Evolutionary conservation across 2,329 filamentous ascomycete species (phyloP), one percentile per base, ranked within the genome.

Genomic region (Fusarium sacchari): DNA sequence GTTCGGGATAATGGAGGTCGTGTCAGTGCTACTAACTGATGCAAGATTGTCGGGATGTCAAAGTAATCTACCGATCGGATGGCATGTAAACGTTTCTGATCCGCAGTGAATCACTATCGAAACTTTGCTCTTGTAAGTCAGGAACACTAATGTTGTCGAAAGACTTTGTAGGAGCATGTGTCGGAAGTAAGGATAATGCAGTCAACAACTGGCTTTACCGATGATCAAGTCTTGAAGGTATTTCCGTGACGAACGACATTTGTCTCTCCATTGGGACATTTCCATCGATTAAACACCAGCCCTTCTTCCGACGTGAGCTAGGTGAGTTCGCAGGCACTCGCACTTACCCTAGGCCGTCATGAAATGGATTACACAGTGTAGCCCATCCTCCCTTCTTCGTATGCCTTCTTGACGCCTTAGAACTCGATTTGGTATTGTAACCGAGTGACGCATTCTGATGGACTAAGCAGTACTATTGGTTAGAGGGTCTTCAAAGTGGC

Each of bases 91-190:
- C 17, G 8, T 52, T 26, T 17, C 9, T 20, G 47, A 26, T 34
- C 47, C 28, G 47, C 47, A 34, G 17, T 34, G 28, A 34, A 50
- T 11, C 11, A 10, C 4, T 14, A 11, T 9, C 20, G 5, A 22
- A 3, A 4, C 3, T 0, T 15, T 3, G 9, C 4, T 4, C 7
- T 20, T 15, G 0, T 22, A 13, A 15, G 9, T 8, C 18, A 11
- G 26, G 20, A 46, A 28, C 24, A 22, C 11, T 4, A 20, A 5
- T 26, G 24, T 13, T 4, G n/a, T 44, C 20, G 7, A 5, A 5
- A 30, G 22, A 17, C 7, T 30, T 6, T 3, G 20, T n/a, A 14
- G 6, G 17, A n/a, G 44, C n/a, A 17, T n/a, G 5, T 22, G 15
- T 49, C 46, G 28, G 15, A 4, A 32, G 11, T 3, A 4, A 10